Percentiles rank a stretch among this genome's conserved stretches.
Conservation (phyloP, 371 early-diverging fungal genomes). For the Lichtheimia ornata region DNA sequence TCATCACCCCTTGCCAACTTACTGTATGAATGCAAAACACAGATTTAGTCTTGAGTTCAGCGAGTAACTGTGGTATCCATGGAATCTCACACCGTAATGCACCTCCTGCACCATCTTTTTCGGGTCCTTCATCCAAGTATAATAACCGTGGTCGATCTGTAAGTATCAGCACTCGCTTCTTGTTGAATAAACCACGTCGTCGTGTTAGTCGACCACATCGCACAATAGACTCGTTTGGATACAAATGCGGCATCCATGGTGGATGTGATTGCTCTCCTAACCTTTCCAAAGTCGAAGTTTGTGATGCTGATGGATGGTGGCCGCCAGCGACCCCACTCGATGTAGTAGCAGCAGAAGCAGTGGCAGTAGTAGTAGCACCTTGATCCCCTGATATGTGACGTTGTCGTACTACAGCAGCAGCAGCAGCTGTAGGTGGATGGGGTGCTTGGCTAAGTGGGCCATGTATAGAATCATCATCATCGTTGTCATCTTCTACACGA, state of each 20-base stretch:
- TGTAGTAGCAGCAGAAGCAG: slow-evolving; percentile 1
- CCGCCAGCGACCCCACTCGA: neutral
- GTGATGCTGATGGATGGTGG: slow-evolving; percentile 5
- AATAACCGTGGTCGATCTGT: slow-evolving; percentile 73
- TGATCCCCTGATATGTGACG: neutral
- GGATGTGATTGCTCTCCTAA: slow-evolving; percentile 32
- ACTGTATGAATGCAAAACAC: slow-evolving; percentile 67
- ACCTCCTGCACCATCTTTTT: slow-evolving; percentile 34
- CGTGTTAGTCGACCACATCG: slow-evolving; percentile 60
- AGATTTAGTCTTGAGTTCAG: slow-evolving; percentile 61
- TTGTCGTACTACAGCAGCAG: slow-evolving; percentile 2
- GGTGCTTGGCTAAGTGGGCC: neutral
- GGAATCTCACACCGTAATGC: slow-evolving; percentile 55
- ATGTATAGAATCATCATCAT: slow-evolving; percentile 2
- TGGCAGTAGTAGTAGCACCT: slow-evolving; percentile 4
- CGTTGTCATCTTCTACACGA: slow-evolving; percentile 1
- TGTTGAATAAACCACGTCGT: slow-evolving; percentile 63
- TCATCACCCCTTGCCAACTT: slow-evolving; percentile 17
- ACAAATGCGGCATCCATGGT: slow-evolving; percentile 49
- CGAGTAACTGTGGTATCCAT: slow-evolving; percentile 50
- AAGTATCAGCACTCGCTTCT: slow-evolving; percentile 64
- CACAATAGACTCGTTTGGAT: slow-evolving; percentile 65
- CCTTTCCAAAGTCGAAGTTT: slow-evolving; percentile 22
- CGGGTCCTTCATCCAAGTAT: slow-evolving; percentile 65
- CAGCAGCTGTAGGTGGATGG: slow-evolving; percentile 1